Evolutionary conservation across 192 early-diverging fungal genomes (phyloP).

Genomic region (Rhizophagus sp.): DNA sequence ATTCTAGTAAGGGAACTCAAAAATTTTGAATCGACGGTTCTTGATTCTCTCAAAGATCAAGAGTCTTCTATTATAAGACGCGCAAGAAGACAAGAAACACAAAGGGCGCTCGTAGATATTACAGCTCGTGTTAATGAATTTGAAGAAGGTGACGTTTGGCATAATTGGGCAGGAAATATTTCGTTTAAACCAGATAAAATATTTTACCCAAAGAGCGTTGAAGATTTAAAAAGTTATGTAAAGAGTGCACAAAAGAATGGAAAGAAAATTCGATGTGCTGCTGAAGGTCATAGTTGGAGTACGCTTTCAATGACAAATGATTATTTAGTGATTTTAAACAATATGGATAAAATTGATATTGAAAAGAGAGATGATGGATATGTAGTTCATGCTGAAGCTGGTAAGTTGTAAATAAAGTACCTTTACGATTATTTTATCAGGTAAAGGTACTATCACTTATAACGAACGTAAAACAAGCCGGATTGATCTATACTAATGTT

Average conservation of each 20-base stretch:
- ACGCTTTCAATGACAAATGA: constrained; percentile 26
- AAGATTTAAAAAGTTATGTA: constrained; percentile 38
- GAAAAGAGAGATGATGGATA: constrained; percentile 8
- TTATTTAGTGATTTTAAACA: constrained; percentile 33
- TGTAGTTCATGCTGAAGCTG: constrained; percentile 39
- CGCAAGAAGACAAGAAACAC: no score
- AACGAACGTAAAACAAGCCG: no score
- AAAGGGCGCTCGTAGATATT: no score
- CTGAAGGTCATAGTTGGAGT: constrained; percentile 37
- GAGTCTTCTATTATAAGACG: no score
- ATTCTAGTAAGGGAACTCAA: no score
- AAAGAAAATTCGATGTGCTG: constrained; percentile 40
- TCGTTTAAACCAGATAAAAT: constrained; percentile 29
- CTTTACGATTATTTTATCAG: no score
- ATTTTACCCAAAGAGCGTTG: constrained; percentile 36
- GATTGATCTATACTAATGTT: no score
- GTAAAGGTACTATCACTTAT: no score
- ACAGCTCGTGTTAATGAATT: no score
- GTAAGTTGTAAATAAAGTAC: constrained; percentile 14
- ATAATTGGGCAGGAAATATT: constrained; percentile 37
- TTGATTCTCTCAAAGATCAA: no score
- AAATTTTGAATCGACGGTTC: no score
- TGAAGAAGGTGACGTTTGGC: neutral
- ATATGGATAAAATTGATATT: constrained; percentile 37
- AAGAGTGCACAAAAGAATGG: constrained; percentile 28